Evolutionary conservation across 768 basidiomycete species (phyloP), one percentile per base, ranked within the genome.

Genomic region (Butyriboletus loyo): DNA sequence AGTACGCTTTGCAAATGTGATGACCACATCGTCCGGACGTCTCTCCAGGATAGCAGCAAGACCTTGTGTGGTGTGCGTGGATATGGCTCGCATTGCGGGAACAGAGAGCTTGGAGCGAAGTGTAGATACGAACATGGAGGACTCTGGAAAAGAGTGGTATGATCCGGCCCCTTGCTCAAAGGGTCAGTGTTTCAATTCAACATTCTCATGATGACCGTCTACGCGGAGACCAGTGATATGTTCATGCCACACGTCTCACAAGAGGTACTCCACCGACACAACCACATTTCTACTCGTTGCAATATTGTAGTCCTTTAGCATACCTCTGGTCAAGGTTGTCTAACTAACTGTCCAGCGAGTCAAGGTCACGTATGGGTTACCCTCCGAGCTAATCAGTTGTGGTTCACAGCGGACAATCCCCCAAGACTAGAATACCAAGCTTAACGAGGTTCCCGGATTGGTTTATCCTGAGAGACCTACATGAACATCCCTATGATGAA

Each of bases 1-100:
- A n/a, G 91, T 94, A 45, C 94, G 83, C 66, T 87, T 87, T 13
- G 90, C 92, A 60, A 89, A 90, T 3, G 89, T 91, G 53, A 97
- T 85, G 55, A 96, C 93, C 15, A 95, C 89, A 69, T 96, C 93
- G 55, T 91, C 82, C 0, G 86, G 80, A 46, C 77, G 82, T 77
- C 84, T 88, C 68, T 86, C 76, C 28, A 90, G 74, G 42, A 91
- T 66, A 8, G 75, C 73, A 31, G 77, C 54, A 30, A 80, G 74
- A 11, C 84, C 84, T 21, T 59, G 64, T 11, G 43, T 13, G 22
- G 64, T 54, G 22, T 67, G 59, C 52, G 77, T 63, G 67, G 81
- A 69, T 47, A 67, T 65, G 10, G 59, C 56, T 30, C 75, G 70
- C 36, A 54, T 43, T 30, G 48, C 27, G 28, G 53, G 27, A 4